Evolutionary conservation across 768 basidiomycete species (phyloP).

Genomic region (Auricularia auricula-judae): DNA sequence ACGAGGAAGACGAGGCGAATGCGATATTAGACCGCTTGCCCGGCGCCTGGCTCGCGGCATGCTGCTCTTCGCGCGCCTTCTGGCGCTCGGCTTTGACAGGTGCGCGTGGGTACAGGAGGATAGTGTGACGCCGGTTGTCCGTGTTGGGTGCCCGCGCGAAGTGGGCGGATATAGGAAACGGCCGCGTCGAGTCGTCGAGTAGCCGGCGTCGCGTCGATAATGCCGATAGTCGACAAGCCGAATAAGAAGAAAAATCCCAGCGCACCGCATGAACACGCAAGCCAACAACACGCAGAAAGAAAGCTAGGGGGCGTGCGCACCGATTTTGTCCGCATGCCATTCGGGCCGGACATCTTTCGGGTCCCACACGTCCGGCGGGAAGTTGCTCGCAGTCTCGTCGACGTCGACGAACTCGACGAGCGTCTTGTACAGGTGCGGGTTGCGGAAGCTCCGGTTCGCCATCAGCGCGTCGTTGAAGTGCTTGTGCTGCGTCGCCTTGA

Average conservation of each 20-base stretch:
- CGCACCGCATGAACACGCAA: background rate
- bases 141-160: no score
- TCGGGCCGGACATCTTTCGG: slow-evolving; percentile 48
- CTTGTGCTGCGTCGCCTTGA: slow-evolving; percentile 58
- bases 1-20: slow-evolving; percentile 32
- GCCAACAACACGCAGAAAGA: background rate
- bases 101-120: slow-evolving; percentile 1
- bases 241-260: background rate
- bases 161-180: background rate
- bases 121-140: background rate
- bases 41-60: slow-evolving; percentile 36
- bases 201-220: background rate
- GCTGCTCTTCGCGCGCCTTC: slow-evolving; percentile 53
- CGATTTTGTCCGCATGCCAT: slow-evolving; percentile 72
- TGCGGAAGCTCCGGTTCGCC: slow-evolving; percentile 86
- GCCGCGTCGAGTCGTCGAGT: background rate
- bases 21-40: slow-evolving; percentile 53
- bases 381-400: slow-evolving; percentile 79
- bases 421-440: slow-evolving; percentile 91
- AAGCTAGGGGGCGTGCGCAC: slow-evolving; percentile 32
- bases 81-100: slow-evolving; percentile 44
- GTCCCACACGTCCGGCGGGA: slow-evolving; percentile 65
- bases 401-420: slow-evolving; percentile 92
- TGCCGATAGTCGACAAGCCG: background rate
- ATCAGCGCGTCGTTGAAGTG: slow-evolving; percentile 97